These are phyloP conservation scores for Ballota nigra DNA, from an alignment of 257 asterid genomes.

Conservation along the genomic window DNA sequence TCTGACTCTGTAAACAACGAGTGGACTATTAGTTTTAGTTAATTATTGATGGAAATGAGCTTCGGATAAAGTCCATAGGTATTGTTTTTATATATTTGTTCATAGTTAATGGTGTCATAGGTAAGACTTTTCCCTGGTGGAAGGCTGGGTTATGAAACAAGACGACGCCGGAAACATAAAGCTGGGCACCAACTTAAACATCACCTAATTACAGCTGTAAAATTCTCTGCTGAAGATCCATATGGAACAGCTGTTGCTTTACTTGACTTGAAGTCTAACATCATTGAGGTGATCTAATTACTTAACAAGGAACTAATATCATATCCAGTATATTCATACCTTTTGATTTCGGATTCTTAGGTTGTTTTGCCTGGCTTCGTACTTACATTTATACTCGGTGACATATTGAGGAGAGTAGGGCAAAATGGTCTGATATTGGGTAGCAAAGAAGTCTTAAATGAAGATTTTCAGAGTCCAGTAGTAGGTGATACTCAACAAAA, in stretches of 20 bases:
- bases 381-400: slow-evolving; percentile 57
- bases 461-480: slow-evolving; percentile 23
- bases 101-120: slow-evolving; percentile 28
- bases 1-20: background rate
- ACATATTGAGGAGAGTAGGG: slow-evolving; percentile 55
- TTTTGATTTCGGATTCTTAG: slow-evolving; percentile 34
- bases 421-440: slow-evolving; percentile 28
- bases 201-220: slow-evolving; percentile 68
- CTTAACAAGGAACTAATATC: no score
- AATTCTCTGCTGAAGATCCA: slow-evolving; percentile 71
- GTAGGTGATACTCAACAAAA: slow-evolving; percentile 26
- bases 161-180: slow-evolving; percentile 53
- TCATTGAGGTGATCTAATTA: slow-evolving; percentile 46
- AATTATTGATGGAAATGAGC: no score
- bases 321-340: slow-evolving; percentile 8
- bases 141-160: slow-evolving; percentile 76
- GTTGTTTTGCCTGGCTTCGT: slow-evolving; percentile 57
- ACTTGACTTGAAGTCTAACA: slow-evolving; percentile 64
- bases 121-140: slow-evolving; percentile 73
- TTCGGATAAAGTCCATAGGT: no score
- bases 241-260: slow-evolving; percentile 79
- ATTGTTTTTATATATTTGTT: background rate
- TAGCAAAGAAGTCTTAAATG: no score
- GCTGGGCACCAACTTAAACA: slow-evolving; percentile 37
- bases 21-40: no score